phyloP scores from a whole-genome alignment of 2,329 filamentous ascomycete species.

The Podosphaera leucotricha region DNA sequence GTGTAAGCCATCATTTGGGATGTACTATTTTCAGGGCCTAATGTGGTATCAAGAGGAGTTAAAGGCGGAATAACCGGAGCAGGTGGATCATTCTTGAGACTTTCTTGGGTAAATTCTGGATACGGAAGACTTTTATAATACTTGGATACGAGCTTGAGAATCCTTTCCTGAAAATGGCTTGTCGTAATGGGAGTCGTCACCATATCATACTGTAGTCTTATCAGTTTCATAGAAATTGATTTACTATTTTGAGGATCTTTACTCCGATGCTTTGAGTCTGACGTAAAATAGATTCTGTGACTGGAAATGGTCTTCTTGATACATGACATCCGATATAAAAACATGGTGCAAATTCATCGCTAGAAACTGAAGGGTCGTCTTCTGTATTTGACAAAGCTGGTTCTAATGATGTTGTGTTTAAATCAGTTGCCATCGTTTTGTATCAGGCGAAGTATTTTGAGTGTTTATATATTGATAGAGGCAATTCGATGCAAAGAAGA shows the following conservation, averaged over 20 bases:
- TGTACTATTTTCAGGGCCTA: slow-evolving; percentile 44
- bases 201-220: slow-evolving; percentile 42
- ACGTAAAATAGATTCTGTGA: slow-evolving; percentile 39
- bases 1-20: slow-evolving; percentile 53
- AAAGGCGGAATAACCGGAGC: slow-evolving; percentile 42
- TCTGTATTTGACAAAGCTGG: not conserved
- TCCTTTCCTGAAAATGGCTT: slow-evolving; percentile 42
- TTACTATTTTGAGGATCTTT: slow-evolving; percentile 17
- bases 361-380: not conserved
- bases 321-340: slow-evolving; percentile 61
- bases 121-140: slow-evolving; percentile 23
- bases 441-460: no score
- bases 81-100: slow-evolving; percentile 22
- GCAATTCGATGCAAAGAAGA: no score
- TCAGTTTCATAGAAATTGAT: slow-evolving; percentile 8
- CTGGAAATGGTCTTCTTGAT: slow-evolving; percentile 32
- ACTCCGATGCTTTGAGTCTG: slow-evolving; percentile 47
- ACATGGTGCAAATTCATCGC: slow-evolving; percentile 18
- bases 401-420: not conserved
- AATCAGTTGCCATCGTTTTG: not conserved
- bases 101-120: slow-evolving; percentile 19
- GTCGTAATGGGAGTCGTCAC: slow-evolving; percentile 61
- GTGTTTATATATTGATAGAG: no score
- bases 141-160: slow-evolving; percentile 34
- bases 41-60: slow-evolving; percentile 53